Evolutionary conservation across 2,329 filamentous ascomycete species (phyloP).

Genomic region (Alternaria solani): DNA sequence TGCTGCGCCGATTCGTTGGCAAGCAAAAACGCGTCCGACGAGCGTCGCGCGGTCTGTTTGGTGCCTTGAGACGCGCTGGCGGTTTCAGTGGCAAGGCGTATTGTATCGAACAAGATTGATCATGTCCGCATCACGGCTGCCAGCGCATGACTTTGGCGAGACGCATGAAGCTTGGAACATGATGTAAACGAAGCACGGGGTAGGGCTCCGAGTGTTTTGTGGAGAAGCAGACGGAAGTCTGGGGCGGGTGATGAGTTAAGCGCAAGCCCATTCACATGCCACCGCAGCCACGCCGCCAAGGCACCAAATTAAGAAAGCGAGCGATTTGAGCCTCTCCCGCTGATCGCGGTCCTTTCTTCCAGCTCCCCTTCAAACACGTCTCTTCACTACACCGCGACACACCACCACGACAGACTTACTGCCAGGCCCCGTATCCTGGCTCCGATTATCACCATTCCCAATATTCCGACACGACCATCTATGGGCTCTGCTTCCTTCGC

Average conservation of each 20-base stretch:
- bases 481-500: conserved; percentile 55
- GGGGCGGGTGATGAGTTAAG: conserved; percentile 25
- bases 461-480: conserved; percentile 47
- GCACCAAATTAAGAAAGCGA: conserved; percentile 30
- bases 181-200: conserved; percentile 14
- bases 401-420: conserved; percentile 17
- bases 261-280: conserved; percentile 37
- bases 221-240: conserved; percentile 17
- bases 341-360: conserved; percentile 27
- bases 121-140: background rate
- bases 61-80: background rate
- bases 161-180: background rate
- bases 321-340: conserved; percentile 29
- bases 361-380: conserved; percentile 28
- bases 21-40: background rate
- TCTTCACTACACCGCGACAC: conserved; percentile 22
- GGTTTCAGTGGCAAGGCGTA: background rate
- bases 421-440: conserved; percentile 46
- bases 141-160: background rate
- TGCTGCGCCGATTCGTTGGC: background rate
- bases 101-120: background rate
- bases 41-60: background rate
- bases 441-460: conserved; percentile 26
- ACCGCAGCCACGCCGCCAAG: conserved; percentile 26
- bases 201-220: conserved; percentile 12